Evolutionary conservation across 73 alveolate genomes (phyloP).

Genomic region (Tetrahymena malaccensis): DNA sequence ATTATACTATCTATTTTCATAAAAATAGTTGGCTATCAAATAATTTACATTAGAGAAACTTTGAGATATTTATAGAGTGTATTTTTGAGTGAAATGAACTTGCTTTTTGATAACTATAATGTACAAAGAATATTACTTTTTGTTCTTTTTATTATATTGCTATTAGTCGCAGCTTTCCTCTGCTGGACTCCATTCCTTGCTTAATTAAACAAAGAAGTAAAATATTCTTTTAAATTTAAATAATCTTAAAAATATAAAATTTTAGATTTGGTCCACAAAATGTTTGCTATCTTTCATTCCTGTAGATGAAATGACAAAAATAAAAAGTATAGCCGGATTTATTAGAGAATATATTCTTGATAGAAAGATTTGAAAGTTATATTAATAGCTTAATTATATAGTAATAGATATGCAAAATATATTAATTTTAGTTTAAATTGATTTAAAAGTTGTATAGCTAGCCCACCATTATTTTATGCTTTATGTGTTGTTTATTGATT

Average conservation of each 20-base stretch:
- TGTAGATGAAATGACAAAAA: slow-evolving; percentile 32
- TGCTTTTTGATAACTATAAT: slow-evolving; percentile 7
- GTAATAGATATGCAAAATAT: too few relatives aligned
- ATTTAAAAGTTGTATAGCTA: too few relatives aligned
- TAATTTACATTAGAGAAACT: background rate
- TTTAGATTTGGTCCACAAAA: slow-evolving; percentile 40
- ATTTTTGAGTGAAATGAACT: background rate
- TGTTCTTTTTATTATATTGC: background rate
- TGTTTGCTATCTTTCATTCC: slow-evolving; percentile 39
- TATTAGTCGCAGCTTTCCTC: slow-evolving; percentile 11
- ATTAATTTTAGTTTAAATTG: too few relatives aligned
- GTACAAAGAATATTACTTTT: slow-evolving; percentile 17
- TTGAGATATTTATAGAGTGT: background rate
- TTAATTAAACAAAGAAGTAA: slow-evolving; percentile 25
- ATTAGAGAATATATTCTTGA: slow-evolving; percentile 23
- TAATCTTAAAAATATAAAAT: background rate
- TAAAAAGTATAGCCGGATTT: slow-evolving; percentile 16
- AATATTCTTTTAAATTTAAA: background rate
- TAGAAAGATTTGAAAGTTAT: slow-evolving; percentile 2
- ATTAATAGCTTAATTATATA: background rate
- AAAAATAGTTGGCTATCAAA: background rate
- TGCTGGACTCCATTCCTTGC: slow-evolving; percentile 41
- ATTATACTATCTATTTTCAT: background rate
- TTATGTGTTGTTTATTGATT: background rate
- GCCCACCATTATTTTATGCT: background rate